A percentile compares a stretch with the other conserved stretches of the same genome.
phyloP scores from a whole-genome alignment of 2,329 filamentous ascomycete genomes.

The Helotiales sp. region DNA sequence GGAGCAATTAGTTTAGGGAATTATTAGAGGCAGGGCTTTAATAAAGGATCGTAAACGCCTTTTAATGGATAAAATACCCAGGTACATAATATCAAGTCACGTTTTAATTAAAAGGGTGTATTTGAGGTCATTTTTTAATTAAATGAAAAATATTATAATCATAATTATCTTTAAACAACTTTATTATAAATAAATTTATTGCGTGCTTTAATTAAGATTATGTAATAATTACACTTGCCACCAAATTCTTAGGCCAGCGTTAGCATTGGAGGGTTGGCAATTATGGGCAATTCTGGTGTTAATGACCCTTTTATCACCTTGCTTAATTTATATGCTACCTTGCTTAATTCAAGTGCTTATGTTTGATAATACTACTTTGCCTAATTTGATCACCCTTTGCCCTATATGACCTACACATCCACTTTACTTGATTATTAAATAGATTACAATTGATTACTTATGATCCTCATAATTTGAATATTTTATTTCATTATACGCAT shows the following conservation, averaged over 20 bases:
- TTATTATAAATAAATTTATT: not conserved
- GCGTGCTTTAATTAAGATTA: constrained; percentile 5
- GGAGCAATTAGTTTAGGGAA: constrained; percentile 11
- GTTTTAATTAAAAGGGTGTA: constrained; percentile 1
- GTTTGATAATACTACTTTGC: no score
- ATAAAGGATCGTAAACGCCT: constrained; percentile 1
- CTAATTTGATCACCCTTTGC: not conserved
- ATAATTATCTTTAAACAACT: not conserved
- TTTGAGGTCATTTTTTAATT: constrained; percentile 6
- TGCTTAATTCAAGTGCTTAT: not conserved
- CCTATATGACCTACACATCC: no score
- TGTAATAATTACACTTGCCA: not conserved
- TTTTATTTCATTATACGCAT: not conserved
- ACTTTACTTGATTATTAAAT: not conserved
- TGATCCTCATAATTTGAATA: not conserved
- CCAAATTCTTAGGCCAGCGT: constrained; percentile 8
- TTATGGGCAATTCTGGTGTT: constrained; percentile 4
- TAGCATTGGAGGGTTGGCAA: constrained; percentile 2
- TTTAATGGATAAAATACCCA: constrained; percentile 2
- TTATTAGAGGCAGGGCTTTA: constrained; percentile 4
- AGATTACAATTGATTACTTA: not conserved
- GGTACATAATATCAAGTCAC: not conserved
- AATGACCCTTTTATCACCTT: not conserved
- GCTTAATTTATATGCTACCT: constrained; percentile 1
- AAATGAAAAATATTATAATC: constrained; percentile 1